A percentile compares a stretch with the other conserved stretches of the same genome.
These are phyloP conservation scores for Davidsoniella eucalypti DNA, from an alignment of 2,329 filamentous ascomycete genomes.

Conservation along the genomic window DNA sequence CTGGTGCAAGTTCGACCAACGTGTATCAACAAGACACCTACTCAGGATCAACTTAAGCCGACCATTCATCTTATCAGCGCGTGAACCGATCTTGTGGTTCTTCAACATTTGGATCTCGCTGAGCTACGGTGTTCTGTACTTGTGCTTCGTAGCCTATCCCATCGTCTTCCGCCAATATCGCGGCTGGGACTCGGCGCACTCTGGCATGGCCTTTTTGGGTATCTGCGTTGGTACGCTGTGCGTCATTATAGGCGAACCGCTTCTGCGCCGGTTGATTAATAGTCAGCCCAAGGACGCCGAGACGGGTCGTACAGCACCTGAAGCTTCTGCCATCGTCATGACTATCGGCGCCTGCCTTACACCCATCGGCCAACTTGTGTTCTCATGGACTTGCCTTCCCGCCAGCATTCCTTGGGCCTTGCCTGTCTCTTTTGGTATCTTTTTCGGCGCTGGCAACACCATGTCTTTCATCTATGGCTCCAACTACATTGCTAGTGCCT, in stretches of 20 bases:
- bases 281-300: conserved; percentile 55
- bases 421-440: conserved; percentile 61
- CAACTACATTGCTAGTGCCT: conserved; percentile 65
- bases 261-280: conserved; percentile 65
- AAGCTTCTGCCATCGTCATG: conserved; percentile 67
- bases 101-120: conserved; percentile 61
- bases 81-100: conserved; percentile 66
- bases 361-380: conserved; percentile 66
- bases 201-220: conserved; percentile 65
- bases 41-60: conserved; percentile 61
- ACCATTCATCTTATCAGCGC: conserved; percentile 60
- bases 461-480: conserved; percentile 67
- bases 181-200: conserved; percentile 58
- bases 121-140: conserved; percentile 73
- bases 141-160: conserved; percentile 83
- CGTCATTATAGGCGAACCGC: conserved; percentile 47
- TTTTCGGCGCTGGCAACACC: conserved; percentile 63
- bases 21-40: conserved; percentile 44
- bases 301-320: conserved; percentile 57
- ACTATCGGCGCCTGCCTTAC: conserved; percentile 60
- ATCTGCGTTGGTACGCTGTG: conserved; percentile 46
- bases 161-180: conserved; percentile 61
- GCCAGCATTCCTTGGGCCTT: conserved; percentile 64
- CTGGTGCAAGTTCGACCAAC: conserved; percentile 69
- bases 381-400: conserved; percentile 76